Base-by-base conservation (phyloP, 495 filamentous ascomycete genomes). In the Beverwykella pulmonaria region DNA sequence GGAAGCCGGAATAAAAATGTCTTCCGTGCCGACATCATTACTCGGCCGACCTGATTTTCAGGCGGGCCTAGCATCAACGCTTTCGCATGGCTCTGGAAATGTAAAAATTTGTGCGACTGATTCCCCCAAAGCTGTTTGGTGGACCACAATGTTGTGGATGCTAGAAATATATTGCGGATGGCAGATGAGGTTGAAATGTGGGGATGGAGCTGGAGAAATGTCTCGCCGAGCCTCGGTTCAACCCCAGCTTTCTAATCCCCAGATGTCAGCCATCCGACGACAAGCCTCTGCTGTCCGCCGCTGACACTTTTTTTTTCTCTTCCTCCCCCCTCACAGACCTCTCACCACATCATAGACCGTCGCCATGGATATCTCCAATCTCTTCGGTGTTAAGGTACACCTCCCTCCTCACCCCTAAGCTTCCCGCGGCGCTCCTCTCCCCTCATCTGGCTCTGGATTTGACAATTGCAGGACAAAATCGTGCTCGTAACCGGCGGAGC, bases 401-500 rank as follows among this genome's bases (percentile, higher is more conserved):
- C 25, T 27, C 3, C 50, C 32, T 34, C 5, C 30, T 12, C 5
- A 5, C 12, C 30, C 30, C 30, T 4, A 12, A 34, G 30, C 39
- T 44, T n/a, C 39, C 8, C 8, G 3, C 6, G 8, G 3, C 17
- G 39, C 17, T 44, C 39, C 39, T 4, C 5, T 5, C 39, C 39
- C 8, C 39, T 44, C 39, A 44, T 10, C 15, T 44, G 2, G 17
- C 32, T 44, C 39, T 2, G 17, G 39, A 44, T 44, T 14, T 44
- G 17, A 44, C 39, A 23, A 1, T 44, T 41, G 5, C 39, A 74
- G 69, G 71, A 67, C 63, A 76, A 76, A 70, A 55, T 76, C 22
- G 73, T 76, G 46, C 67, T 76, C 39, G 73, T 76, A 30, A 75
- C 73, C 14, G 74, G 74, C 53, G 74, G 74, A 23, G 74, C 74